Evolutionary conservation across 495 filamentous ascomycete species (phyloP).

Genomic region (Xanthoparmelia taractica): DNA sequence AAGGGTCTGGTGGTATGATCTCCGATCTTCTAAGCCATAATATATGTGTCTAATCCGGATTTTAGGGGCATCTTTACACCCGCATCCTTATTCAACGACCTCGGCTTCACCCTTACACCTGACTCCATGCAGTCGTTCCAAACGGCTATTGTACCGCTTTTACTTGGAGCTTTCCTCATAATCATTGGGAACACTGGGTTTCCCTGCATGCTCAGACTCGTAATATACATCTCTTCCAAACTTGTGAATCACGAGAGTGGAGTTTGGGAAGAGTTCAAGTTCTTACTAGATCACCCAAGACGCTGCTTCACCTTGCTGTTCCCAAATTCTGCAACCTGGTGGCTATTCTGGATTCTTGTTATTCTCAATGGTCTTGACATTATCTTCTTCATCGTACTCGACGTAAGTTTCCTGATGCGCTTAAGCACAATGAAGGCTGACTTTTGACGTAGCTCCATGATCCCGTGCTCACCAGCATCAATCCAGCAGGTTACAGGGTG

Average conservation of each 20-base stretch:
- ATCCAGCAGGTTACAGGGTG: conserved; percentile 62
- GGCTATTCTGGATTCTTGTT: conserved; percentile 82
- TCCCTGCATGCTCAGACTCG: conserved; percentile 81
- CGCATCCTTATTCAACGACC: conserved; percentile 79
- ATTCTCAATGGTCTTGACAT: conserved; percentile 74
- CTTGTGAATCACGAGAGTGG: conserved; percentile 51
- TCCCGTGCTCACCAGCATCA: conserved; percentile 48
- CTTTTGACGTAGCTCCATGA: conserved; percentile 52
- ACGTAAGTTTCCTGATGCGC: conserved; percentile 47
- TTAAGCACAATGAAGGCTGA: neutral
- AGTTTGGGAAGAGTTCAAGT: conserved; percentile 79
- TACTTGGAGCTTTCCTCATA: conserved; percentile 73
- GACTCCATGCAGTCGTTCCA: conserved; percentile 89
- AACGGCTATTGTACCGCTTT: conserved; percentile 60
- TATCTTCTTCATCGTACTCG: conserved; percentile 82
- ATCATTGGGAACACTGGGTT: conserved; percentile 92
- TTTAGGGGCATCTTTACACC: conserved; percentile 69
- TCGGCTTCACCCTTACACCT: conserved; percentile 79
- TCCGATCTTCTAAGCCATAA: neutral
- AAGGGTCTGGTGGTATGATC: conserved; percentile 66
- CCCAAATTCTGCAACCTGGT: conserved; percentile 86
- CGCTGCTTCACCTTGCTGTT: conserved; percentile 93
- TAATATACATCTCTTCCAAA: conserved; percentile 69
- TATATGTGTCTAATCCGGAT: neutral
- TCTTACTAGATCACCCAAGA: conserved; percentile 87